These are phyloP conservation scores for Macroventuria anomochaeta DNA, from an alignment of 2,329 filamentous ascomycete species.

Conservation along the genomic window DNA sequence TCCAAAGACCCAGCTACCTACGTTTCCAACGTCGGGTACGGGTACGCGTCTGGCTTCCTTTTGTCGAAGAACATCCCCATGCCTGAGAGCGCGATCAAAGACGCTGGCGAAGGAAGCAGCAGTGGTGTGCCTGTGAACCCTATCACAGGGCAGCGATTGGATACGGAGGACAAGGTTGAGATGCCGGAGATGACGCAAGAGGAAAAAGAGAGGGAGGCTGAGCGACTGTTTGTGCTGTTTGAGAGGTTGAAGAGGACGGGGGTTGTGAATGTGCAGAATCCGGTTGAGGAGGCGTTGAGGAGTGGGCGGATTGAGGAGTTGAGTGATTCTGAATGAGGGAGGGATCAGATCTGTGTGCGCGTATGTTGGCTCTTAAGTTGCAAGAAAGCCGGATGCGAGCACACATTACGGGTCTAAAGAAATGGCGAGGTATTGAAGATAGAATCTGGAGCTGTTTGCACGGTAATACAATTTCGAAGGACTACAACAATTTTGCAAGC, in stretches of 20 bases:
- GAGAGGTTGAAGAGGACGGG: conserved; percentile 79
- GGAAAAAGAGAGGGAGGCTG: conserved; percentile 91
- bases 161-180: conserved; percentile 67
- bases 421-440: no score
- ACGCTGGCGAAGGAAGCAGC: conserved; percentile 39
- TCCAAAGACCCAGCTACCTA: conserved; percentile 79
- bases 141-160: conserved; percentile 82
- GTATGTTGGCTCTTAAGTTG: no score
- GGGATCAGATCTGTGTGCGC: neutral
- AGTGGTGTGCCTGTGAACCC: conserved; percentile 69
- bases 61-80: conserved; percentile 82
- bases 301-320: conserved; percentile 76
- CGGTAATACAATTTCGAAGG: no score
- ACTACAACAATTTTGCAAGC: no score
- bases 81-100: conserved; percentile 68
- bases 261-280: conserved; percentile 79
- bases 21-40: conserved; percentile 91
- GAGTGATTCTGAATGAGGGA: conserved; percentile 54
- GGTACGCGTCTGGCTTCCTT: conserved; percentile 88
- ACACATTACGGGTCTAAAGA: no score
- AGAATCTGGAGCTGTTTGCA: no score
- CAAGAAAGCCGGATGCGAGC: no score
- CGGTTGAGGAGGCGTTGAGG: conserved; percentile 71
- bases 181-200: conserved; percentile 82
- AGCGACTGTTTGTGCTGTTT: conserved; percentile 87